These are phyloP conservation scores for Beauveria varroae DNA, from an alignment of 2,329 filamentous ascomycete species.

Conservation along the genomic window DNA sequence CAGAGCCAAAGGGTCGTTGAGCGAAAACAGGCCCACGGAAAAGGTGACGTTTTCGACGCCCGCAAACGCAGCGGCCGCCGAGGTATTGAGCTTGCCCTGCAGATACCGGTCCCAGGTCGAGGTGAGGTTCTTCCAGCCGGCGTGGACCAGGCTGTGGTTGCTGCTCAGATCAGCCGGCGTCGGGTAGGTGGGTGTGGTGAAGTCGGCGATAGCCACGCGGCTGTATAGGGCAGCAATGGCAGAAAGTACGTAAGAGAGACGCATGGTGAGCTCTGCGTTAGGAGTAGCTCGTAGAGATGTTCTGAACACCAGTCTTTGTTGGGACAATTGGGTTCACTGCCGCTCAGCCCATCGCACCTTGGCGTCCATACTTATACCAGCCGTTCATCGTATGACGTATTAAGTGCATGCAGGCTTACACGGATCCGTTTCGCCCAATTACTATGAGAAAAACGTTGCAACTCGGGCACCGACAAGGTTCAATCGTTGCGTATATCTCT, in stretches of 20 bases:
- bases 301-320: too few relatives aligned
- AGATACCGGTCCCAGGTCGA: not conserved
- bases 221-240: not conserved
- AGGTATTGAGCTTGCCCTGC: not conserved
- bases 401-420: not conserved
- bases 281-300: not conserved
- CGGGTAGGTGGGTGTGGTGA: not conserved
- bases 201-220: not conserved
- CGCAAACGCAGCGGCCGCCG: not conserved
- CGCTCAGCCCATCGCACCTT: not conserved
- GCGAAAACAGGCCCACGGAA: conserved; percentile 4
- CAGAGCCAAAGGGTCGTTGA: not conserved
- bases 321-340: too few relatives aligned
- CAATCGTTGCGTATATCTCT: not conserved
- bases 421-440: not conserved
- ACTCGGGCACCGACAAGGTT: not conserved
- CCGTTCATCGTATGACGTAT: not conserved
- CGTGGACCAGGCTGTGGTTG: not conserved
- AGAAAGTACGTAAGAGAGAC: not conserved
- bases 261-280: not conserved
- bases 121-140: not conserved
- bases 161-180: conserved; percentile 4
- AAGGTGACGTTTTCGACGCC: conserved; percentile 4
- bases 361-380: not conserved
- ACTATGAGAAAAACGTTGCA: not conserved